Conservation (phyloP, 352 stramenopile genomes). For the Pythium sukuiense region DNA sequence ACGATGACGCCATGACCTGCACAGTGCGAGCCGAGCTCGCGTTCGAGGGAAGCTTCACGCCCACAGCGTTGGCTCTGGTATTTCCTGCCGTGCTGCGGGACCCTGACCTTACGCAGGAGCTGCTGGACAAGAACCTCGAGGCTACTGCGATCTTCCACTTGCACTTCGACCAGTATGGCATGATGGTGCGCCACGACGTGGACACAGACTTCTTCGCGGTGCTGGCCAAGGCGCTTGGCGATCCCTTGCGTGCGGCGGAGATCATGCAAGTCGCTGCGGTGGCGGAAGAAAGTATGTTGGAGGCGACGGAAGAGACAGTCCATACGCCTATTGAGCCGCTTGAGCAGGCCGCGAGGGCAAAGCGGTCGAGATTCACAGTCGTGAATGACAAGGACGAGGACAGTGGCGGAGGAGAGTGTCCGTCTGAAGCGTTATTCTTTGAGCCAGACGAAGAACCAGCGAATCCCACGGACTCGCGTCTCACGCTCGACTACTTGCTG, state of each 20-base stretch:
- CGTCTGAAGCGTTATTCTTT: not conserved
- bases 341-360: not conserved
- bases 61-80: slow-evolving; percentile 4
- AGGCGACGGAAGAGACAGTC: not conserved
- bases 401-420: not conserved
- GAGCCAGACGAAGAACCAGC: not conserved
- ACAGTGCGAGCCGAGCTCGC: slow-evolving; percentile 11
- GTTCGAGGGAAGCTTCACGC: slow-evolving; percentile 15
- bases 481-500: not conserved
- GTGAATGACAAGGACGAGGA: not conserved
- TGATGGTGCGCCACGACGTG: slow-evolving; percentile 12
- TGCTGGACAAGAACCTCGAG: not conserved
- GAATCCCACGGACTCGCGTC: not conserved
- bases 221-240: not conserved
- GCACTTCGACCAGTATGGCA: slow-evolving; percentile 6
- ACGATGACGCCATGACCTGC: slow-evolving; percentile 5
- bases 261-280: slow-evolving; percentile 6
- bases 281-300: slow-evolving; percentile 6
- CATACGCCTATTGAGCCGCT: not conserved
- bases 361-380: not conserved
- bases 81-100: slow-evolving; percentile 14
- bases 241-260: not conserved
- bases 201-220: slow-evolving; percentile 9
- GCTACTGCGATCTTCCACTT: not conserved
- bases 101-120: slow-evolving; percentile 5